Base-by-base conservation (phyloP, 169 alveolate species). In the Cryptosporidium felis region DNA sequence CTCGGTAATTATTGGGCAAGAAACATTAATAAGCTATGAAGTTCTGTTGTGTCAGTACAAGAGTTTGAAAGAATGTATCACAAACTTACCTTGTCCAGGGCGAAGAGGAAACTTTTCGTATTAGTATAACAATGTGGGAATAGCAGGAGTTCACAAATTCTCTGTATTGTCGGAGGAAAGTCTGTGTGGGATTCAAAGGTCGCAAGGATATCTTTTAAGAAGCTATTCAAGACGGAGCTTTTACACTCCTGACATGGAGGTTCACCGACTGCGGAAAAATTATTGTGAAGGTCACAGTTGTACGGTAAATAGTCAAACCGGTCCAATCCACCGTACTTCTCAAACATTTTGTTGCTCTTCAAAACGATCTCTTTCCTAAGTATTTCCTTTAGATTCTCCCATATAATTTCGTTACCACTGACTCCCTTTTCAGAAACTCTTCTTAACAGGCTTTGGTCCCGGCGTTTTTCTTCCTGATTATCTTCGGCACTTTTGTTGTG, bases 121-220 rank as follows among this genome's bases (percentile, higher is more conserved):
- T 74, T 74, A 16, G 34, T 74, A 45, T 74, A 74, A 59, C 85
- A 74, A 14, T 49, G 60, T 12, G 85, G 85, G 14, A 49, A 53
- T 9, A 38, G 40, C n/a, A 74, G 16, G 5, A 74, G 18, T 53
- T 74, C 85, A 58, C 85, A 74, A 9, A 74, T 74, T 42, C 85
- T 74, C 56, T 74, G 85, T 23, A 74, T 53, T 10, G 85, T 74
- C 0, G 85, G 85, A 32, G 85, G 85, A 56, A 38, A 56, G 3
- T 74, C 67, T 2, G 36, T 74, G 46, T 56, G 67, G 56, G 47
- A 38, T 10, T 61, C 59, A 51, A 74, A 14, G 23, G 74, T 26
- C 12, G 32, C 44, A 21, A 74, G 46, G 23, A 74, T 74, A 74
- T 51, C 85, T 4, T 32, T 16, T 14, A 74, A 26, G 23, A 74